Base-by-base conservation (phyloP, 202 grass and related monocot species). In the Panicum virgatum region DNA sequence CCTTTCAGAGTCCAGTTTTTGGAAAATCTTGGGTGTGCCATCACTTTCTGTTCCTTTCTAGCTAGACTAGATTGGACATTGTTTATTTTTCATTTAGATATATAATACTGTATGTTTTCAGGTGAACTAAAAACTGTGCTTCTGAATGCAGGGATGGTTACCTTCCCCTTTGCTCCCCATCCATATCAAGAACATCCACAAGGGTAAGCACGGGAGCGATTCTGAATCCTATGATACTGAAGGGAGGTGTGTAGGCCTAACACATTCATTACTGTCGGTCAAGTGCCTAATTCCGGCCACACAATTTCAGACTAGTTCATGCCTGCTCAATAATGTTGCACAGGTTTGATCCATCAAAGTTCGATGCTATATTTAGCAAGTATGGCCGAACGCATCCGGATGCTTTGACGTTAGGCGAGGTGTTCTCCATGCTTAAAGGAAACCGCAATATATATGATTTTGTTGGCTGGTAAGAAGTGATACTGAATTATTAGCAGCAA, bases 351-450 rank as follows among this genome's bases (percentile, higher is more conserved):
- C 85, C 91, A 88, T 83, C 91, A 29, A 90, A 88, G 25, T 93
- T 93, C 0, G 91, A 93, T 73, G 88, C 88, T 53, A 86, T 93
- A 70, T 93, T 93, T 57, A 93, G 88, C 36, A 93, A 93, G 76
- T 93, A 90, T 48, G 85, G 81, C 19, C 57, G 29, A 80, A 76
- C 85, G 16, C 85, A 83, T 9, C 62, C 78, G 44, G 77, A 93
- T 72, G 85, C 88, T 50, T 58, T 93, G 76, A 88, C 88, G 51
- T 73, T 47, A 45, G 69, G 77, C 6, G 91, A 90, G 46, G 6
- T 93, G 16, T 26, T 0, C 22, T 57, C 77, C 10, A 93, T 93
- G 91, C 78, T 90, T 25, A 23, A 85, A 83, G 78, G 69, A 58
- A 93, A 93, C 52, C 88, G 79, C 38, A 88, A 93, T 62, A 57